A percentile compares a stretch with the other conserved stretches of the same genome.
These are phyloP conservation scores for Pseudomonodictys pantanalensis DNA, from an alignment of 495 filamentous ascomycete genomes.

Conservation along the genomic window DNA sequence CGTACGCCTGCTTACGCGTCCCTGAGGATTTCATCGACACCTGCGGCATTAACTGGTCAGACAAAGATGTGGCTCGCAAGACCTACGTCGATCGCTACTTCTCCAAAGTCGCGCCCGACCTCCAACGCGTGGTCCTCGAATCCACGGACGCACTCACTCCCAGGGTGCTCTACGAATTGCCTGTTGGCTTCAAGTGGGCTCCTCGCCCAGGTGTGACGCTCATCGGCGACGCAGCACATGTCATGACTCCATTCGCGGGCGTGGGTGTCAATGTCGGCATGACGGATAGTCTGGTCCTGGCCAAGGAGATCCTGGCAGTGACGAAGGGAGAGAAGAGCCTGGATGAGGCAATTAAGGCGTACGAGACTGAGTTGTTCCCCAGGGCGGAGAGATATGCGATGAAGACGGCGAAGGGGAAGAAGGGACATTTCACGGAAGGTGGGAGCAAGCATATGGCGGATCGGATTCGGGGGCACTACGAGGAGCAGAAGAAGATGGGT, in stretches of 20 bases:
- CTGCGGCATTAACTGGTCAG: slow-evolving; percentile 11
- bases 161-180: slow-evolving; percentile 26
- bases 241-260: slow-evolving; percentile 33
- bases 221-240: slow-evolving; percentile 32
- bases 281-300: slow-evolving; percentile 23
- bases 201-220: slow-evolving; percentile 27
- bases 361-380: slow-evolving; percentile 26
- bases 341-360: slow-evolving; percentile 18
- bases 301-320: slow-evolving; percentile 12
- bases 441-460: slow-evolving; percentile 17
- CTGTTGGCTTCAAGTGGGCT: slow-evolving; percentile 24
- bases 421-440: slow-evolving; percentile 16
- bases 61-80: neutral
- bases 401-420: slow-evolving; percentile 19
- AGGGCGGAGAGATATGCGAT: slow-evolving; percentile 13
- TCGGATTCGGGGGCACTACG: slow-evolving; percentile 1
- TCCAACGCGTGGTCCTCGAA: slow-evolving; percentile 2
- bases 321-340: slow-evolving; percentile 11
- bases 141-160: slow-evolving; percentile 10
- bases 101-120: neutral
- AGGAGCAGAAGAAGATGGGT: neutral
- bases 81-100: slow-evolving; percentile 1
- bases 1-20: slow-evolving; percentile 42
- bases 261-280: slow-evolving; percentile 34
- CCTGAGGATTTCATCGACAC: slow-evolving; percentile 37